These are phyloP conservation scores for Wickerhamomyces tratensis DNA, from an alignment of 805 yeast genomes.

Conservation along the genomic window DNA sequence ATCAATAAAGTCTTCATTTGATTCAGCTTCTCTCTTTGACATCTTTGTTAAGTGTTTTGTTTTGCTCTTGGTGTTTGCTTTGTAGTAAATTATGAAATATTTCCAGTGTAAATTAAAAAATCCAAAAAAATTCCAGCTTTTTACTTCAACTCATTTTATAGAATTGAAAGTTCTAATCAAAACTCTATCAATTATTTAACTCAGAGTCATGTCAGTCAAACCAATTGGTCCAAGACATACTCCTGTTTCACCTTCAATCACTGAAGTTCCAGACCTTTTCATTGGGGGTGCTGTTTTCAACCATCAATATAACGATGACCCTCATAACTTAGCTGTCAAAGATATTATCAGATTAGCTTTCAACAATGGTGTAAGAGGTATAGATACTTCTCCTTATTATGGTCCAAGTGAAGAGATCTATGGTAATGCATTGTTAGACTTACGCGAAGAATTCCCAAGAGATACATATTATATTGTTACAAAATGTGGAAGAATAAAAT, in stretches of 20 bases:
- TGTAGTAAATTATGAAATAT: background rate
- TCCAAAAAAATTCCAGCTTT: background rate
- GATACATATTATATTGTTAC: constrained; percentile 65
- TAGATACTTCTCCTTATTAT: constrained; percentile 91
- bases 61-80: background rate
- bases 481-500: constrained; percentile 71
- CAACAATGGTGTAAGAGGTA: constrained; percentile 57
- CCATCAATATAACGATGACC: constrained; percentile 67
- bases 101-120: background rate
- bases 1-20: background rate
- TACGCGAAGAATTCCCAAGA: constrained; percentile 35
- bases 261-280: constrained; percentile 45
- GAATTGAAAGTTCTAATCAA: too few species aligned
- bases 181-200: too few species aligned
- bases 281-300: constrained; percentile 90
- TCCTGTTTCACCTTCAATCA: constrained; percentile 4
- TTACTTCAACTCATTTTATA: too few species aligned
- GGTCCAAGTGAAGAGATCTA: constrained; percentile 76
- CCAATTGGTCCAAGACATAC: constrained; percentile 9
- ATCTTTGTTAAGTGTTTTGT: background rate
- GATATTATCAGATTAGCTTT: constrained; percentile 55
- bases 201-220: constrained; percentile 5
- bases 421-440: constrained; percentile 50
- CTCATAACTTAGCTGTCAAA: constrained; percentile 45
- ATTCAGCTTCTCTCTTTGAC: background rate